These are phyloP conservation scores for Daedaleopsis nitida DNA, from an alignment of 768 basidiomycete genomes.

Conservation along the genomic window DNA sequence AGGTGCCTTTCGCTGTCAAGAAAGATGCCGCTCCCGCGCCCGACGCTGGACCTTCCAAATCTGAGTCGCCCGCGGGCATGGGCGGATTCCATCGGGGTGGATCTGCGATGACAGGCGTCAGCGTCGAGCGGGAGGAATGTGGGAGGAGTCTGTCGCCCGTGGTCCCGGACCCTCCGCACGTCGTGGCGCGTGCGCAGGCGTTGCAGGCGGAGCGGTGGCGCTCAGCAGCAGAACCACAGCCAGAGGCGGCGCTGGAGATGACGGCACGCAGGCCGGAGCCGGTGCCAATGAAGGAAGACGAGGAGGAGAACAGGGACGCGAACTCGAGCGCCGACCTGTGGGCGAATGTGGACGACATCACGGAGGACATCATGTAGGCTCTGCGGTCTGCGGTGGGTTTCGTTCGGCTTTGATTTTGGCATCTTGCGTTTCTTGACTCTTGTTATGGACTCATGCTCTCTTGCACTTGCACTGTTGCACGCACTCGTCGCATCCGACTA, in stretches of 20 bases:
- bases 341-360: slow-evolving; percentile 10
- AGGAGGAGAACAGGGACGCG: slow-evolving; percentile 10
- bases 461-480: neutral
- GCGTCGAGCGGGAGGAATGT: neutral
- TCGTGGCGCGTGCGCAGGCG: neutral
- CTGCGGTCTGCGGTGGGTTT: neutral
- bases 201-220: no score
- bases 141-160: neutral
- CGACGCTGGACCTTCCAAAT: no score
- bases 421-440: neutral
- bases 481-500: no score
- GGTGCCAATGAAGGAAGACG: neutral
- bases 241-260: neutral
- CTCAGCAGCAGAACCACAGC: neutral
- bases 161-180: neutral
- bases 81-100: no score
- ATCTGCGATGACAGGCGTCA: neutral
- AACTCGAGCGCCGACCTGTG: slow-evolving; percentile 25
- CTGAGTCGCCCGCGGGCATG: no score
- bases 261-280: slow-evolving; percentile 14
- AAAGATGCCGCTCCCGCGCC: no score
- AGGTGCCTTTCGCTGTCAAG: neutral
- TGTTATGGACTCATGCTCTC: neutral
- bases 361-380: neutral
- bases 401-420: neutral